A percentile compares a stretch with the other conserved stretches of the same genome.
Evolutionary conservation across 1,284 basidiomycete species (phyloP).

Genomic region (Cystobasidium slooffiae): DNA sequence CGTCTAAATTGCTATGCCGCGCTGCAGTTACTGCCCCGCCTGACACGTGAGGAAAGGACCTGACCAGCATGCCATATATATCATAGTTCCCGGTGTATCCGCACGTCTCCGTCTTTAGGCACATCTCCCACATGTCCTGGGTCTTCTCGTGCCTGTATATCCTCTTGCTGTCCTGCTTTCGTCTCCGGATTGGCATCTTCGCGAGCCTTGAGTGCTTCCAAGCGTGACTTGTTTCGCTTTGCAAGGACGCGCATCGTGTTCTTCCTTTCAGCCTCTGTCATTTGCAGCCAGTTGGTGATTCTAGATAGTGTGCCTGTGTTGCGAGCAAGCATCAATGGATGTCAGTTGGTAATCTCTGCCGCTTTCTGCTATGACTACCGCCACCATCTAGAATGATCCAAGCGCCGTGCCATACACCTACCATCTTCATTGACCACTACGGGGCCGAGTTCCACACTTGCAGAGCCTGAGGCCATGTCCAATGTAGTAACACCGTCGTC

Average conservation of each 20-base stretch:
- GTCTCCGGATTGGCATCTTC: neutral
- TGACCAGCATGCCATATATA: too few relatives aligned
- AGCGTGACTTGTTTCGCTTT: slow-evolving; percentile 35
- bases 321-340: neutral
- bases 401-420: neutral
- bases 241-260: slow-evolving; percentile 30
- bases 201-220: slow-evolving; percentile 27
- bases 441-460: slow-evolving; percentile 34
- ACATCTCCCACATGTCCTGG: neutral
- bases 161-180: neutral
- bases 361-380: neutral
- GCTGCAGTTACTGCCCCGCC: too few relatives aligned
- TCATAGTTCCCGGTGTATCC: too few relatives aligned
- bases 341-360: neutral
- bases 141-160: neutral
- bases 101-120: too few relatives aligned
- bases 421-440: slow-evolving; percentile 44
- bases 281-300: slow-evolving; percentile 35
- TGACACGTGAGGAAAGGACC: too few relatives aligned
- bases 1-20: too few relatives aligned
- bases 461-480: slow-evolving; percentile 36
- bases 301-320: slow-evolving; percentile 31
- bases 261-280: slow-evolving; percentile 32
- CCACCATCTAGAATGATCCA: neutral
- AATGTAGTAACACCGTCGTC: slow-evolving; percentile 27